phyloP scores from a whole-genome alignment of 2,329 filamentous ascomycete species.

The Alternaria ventricosa region DNA sequence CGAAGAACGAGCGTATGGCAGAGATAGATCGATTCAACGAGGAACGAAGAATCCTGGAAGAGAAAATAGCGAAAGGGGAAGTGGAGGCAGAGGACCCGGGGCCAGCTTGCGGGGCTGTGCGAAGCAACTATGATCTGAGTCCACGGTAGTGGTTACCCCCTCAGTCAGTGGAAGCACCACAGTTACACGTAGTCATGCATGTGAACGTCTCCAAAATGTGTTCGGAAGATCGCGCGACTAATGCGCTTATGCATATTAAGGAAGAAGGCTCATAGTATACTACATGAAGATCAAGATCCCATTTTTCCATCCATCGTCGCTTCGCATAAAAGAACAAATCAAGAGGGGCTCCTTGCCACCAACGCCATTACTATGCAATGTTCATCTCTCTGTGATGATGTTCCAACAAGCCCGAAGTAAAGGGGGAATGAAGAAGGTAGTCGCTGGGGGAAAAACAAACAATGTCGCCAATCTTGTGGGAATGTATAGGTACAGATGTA shows the following conservation, averaged over 20 bases:
- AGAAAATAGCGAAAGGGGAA: background rate
- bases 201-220: background rate
- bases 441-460: constrained; percentile 6
- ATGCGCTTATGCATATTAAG: background rate
- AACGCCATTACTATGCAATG: constrained; percentile 28
- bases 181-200: background rate
- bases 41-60: background rate
- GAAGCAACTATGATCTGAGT: background rate
- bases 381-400: constrained; percentile 4
- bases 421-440: background rate
- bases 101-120: background rate
- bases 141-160: background rate
- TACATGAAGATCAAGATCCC: constrained; percentile 6
- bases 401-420: background rate
- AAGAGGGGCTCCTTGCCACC: background rate
- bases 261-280: constrained; percentile 8
- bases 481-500: constrained; percentile 3
- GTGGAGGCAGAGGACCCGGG: background rate
- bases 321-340: background rate
- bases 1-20: background rate
- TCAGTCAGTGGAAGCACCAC: background rate
- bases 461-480: constrained; percentile 21
- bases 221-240: background rate
- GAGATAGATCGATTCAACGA: background rate
- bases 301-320: constrained; percentile 5